These are phyloP conservation scores for Crotalaria pallida DNA, from an alignment of 306 rosid genomes.

Conservation along the genomic window DNA sequence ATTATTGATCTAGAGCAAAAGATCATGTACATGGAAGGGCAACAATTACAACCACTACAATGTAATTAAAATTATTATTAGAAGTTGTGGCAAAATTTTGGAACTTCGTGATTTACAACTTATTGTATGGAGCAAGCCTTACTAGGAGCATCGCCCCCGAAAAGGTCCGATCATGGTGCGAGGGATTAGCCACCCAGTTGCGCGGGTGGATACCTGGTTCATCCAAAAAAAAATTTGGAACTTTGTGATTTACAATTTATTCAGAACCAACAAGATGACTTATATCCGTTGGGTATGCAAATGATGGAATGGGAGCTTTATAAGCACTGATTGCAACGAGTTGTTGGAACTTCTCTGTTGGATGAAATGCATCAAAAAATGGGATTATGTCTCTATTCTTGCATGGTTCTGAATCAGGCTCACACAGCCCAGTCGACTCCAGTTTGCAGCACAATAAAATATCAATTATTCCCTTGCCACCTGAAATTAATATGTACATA, in stretches of 20 bases:
- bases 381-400: neutral
- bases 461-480: neutral
- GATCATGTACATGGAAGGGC: no score
- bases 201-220: no score
- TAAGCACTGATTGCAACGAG: constrained; percentile 10
- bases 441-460: constrained; percentile 27
- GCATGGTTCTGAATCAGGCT: constrained; percentile 22
- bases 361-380: constrained; percentile 45
- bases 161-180: no score
- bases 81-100: no score
- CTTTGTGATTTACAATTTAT: constrained; percentile 4
- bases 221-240: no score
- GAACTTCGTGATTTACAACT: no score
- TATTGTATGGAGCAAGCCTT: no score
- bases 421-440: constrained; percentile 20
- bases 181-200: no score
- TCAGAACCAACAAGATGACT: constrained; percentile 7
- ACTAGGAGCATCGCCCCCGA: no score
- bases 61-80: no score
- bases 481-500: constrained; percentile 16
- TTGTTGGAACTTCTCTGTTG: constrained; percentile 19
- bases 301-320: neutral
- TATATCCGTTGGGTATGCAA: constrained; percentile 31
- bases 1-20: no score
- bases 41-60: no score